Evolutionary conservation across 495 filamentous ascomycete genomes (phyloP), one percentile per base, ranked within the genome.

Genomic region (Aspergillus cavernicola): DNA sequence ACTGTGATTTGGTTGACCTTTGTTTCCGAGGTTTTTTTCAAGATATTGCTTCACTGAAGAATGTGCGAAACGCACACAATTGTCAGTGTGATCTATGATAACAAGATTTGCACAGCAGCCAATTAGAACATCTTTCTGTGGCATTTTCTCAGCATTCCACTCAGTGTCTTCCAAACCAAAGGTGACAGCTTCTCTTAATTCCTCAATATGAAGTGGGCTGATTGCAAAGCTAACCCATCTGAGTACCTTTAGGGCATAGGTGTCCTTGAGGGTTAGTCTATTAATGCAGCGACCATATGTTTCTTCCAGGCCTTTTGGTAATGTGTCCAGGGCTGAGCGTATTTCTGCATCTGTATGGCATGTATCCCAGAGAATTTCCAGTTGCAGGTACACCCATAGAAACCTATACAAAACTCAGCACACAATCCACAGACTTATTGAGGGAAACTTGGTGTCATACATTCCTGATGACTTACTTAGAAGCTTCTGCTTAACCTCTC

Each of bases 121-220:
- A 18, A 71, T 48, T 10, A 70, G 39, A 15, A 56, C 55, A 18
- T 65, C 55, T 13, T 18, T 49, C 16, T 52, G 15, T 8, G 67
- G 69, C 7, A 66, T 56, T 29, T 58, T 62, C 7, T 51, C 49
- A 2, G 36, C 12, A 29, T 59, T 40, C 68, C 68, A 73, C 0
- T 2, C 19, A 4, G 7, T 46, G 15, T 73, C 69, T 12, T 50
- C 9, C 1, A 45, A 0, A 18, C 54, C 60, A 57, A 69, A 66
- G 1, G 61, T 60, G n/a, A 66, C 52, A 1, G 66, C 69, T 39
- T 73, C 70, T 55, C 46, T 55, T 15, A 73, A 51, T 54, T 73
- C 69, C 13, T 65, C 66, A 10, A 72, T 37, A 18, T 61, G 57
- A 20, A 72, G 62, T 9, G 66, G 67, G 2, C 57, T 55, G 4